A percentile compares a stretch with the other conserved stretches of the same genome.
These are phyloP conservation scores for Sporisorium graminicola DNA, from an alignment of 1,284 basidiomycete genomes.

Conservation along the genomic window DNA sequence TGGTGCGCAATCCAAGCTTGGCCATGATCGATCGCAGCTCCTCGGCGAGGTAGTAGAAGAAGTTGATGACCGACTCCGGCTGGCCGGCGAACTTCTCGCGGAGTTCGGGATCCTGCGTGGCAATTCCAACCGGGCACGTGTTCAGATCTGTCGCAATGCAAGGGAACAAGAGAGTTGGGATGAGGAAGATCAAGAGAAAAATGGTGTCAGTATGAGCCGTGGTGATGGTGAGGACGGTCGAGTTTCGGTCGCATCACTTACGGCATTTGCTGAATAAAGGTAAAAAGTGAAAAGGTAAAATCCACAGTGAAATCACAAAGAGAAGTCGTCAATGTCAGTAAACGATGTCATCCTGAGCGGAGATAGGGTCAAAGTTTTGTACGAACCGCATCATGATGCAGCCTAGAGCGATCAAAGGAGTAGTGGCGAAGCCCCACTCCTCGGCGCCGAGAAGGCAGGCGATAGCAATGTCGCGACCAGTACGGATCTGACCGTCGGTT, in stretches of 20 bases:
- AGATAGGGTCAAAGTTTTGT: too few species aligned
- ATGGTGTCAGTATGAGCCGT: slow-evolving; percentile 1
- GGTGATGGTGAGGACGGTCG: background rate
- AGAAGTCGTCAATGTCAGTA: too few species aligned
- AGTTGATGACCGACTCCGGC: slow-evolving; percentile 67
- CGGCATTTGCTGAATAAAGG: too few species aligned
- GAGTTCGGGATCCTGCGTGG: slow-evolving; percentile 64
- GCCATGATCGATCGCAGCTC: slow-evolving; percentile 66
- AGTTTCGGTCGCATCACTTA: background rate
- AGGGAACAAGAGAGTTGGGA: background rate
- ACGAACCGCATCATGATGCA: slow-evolving; percentile 57
- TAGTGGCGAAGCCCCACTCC: slow-evolving; percentile 65
- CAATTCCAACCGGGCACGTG: slow-evolving; percentile 63
- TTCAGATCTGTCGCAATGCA: slow-evolving; percentile 32
- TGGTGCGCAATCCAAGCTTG: slow-evolving; percentile 64
- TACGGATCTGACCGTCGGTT: slow-evolving; percentile 65
- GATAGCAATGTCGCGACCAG: slow-evolving; percentile 63
- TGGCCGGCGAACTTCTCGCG: slow-evolving; percentile 66
- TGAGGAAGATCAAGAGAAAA: slow-evolving; percentile 9
- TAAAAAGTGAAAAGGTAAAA: too few species aligned
- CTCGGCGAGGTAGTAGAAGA: slow-evolving; percentile 66
- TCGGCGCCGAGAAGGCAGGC: slow-evolving; percentile 67
- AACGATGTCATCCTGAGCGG: too few species aligned
- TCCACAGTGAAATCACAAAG: too few species aligned
- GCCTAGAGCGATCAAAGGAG: slow-evolving; percentile 65